These are phyloP conservation scores for California macrophylla DNA, from an alignment of 441 rosid species.

Conservation along the genomic window DNA sequence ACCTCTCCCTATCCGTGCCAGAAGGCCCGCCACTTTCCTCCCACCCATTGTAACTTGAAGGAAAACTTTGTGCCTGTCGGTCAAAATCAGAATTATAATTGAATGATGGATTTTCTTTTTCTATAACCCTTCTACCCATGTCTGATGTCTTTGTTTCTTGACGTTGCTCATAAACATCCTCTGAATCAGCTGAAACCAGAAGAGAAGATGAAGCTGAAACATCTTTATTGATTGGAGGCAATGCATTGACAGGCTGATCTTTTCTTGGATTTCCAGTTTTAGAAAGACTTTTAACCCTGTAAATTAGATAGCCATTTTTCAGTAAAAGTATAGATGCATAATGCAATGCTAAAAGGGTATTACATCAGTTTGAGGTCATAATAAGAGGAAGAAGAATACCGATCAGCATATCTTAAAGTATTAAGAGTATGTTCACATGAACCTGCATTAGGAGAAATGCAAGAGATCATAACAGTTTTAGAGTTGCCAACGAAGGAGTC, in stretches of 20 bases:
- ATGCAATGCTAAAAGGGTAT: conserved; percentile 6
- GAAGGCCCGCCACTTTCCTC: conserved; percentile 50
- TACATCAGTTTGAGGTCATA: conserved; percentile 13
- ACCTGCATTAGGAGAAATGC: conserved; percentile 96
- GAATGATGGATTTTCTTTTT: conserved; percentile 43
- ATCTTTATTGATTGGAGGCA: conserved; percentile 46
- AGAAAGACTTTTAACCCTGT: conserved; percentile 95
- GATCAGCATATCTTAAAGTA: conserved; percentile 93
- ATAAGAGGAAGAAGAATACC: conserved; percentile 37
- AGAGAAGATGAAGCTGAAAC: conserved; percentile 34
- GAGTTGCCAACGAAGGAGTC: conserved; percentile 98
- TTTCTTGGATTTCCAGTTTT: conserved; percentile 75
- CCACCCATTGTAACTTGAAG: conserved; percentile 35
- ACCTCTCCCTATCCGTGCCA: conserved; percentile 44
- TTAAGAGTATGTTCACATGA: conserved; percentile 96
- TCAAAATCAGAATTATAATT: conserved; percentile 36
- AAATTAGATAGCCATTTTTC: conserved; percentile 17
- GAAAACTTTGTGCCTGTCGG: conserved; percentile 36
- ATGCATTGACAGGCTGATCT: conserved; percentile 49
- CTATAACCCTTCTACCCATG: conserved; percentile 42
- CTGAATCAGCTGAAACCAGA: conserved; percentile 36
- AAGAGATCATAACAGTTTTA: conserved; percentile 94
- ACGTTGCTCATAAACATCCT: conserved; percentile 45
- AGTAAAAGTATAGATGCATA: conserved; percentile 5
- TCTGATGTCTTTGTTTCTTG: conserved; percentile 48